A percentile compares a stretch with the other conserved stretches of the same genome.
phyloP scores from a whole-genome alignment of 108 stramenopile species.

The Cylindrotheca fusiformis region DNA sequence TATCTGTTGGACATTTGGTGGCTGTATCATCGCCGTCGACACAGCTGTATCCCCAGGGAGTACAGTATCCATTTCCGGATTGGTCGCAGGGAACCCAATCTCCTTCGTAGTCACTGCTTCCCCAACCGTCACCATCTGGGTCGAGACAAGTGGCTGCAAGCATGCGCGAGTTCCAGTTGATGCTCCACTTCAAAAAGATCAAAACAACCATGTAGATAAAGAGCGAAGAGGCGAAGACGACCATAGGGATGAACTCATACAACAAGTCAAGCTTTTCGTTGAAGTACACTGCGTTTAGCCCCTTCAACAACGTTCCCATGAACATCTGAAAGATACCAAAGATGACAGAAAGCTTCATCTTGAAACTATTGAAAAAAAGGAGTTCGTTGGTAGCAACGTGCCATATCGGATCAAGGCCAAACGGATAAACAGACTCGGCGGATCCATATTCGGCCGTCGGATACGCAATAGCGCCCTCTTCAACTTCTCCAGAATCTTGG shows the following conservation, averaged over 20 bases:
- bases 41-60: constrained; percentile 81
- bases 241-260: constrained; percentile 97
- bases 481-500: constrained; percentile 58
- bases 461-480: constrained; percentile 67
- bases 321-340: constrained; percentile 98
- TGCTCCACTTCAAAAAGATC: constrained; percentile 98
- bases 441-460: constrained; percentile 71
- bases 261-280: constrained; percentile 84
- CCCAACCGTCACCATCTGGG: constrained; percentile 68
- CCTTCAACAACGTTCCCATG: constrained; percentile 89
- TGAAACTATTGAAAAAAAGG: constrained; percentile 98
- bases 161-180: constrained; percentile 96
- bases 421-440: constrained; percentile 89
- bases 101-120: constrained; percentile 62
- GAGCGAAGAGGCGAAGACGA: constrained; percentile 86
- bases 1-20: constrained; percentile 86
- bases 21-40: constrained; percentile 51
- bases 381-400: constrained; percentile 94
- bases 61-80: constrained; percentile 66
- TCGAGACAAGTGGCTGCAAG: constrained; percentile 89
- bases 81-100: constrained; percentile 65
- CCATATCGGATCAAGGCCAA: constrained; percentile 98
- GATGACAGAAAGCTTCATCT: constrained; percentile 99
- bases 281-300: constrained; percentile 93
- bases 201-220: constrained; percentile 98